phyloP scores from a whole-genome alignment of 2,329 filamentous ascomycete species.

The Penicillium sp. region DNA sequence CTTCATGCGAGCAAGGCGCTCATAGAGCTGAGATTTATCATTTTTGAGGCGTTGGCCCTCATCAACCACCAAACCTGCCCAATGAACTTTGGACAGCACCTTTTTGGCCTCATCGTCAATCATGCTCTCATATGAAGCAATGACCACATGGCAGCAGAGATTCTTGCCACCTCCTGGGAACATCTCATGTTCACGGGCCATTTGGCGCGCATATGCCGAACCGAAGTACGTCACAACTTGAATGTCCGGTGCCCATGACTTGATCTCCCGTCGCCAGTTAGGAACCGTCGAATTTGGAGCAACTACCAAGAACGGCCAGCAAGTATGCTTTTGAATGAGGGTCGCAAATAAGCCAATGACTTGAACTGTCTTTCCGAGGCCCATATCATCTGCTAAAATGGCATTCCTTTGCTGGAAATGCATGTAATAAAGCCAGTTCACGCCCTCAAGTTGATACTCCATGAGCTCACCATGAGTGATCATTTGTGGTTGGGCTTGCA shows the following conservation, averaged over 20 bases:
- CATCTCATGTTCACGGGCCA: constrained; percentile 81
- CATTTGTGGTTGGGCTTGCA: constrained; percentile 70
- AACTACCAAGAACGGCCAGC: constrained; percentile 90
- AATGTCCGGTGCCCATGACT: constrained; percentile 83
- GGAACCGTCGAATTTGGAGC: constrained; percentile 93
- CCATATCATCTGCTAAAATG: constrained; percentile 97
- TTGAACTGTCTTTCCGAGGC: constrained; percentile 94
- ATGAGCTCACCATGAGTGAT: constrained; percentile 81
- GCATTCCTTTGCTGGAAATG: constrained; percentile 81
- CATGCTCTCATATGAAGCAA: constrained; percentile 92
- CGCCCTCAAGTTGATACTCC: constrained; percentile 87
- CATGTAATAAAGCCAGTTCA: constrained; percentile 94
- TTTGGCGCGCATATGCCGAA: constrained; percentile 68
- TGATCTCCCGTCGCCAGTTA: constrained; percentile 97
- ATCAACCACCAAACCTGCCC: constrained; percentile 88
- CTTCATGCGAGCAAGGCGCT: constrained; percentile 68
- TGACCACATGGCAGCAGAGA: constrained; percentile 84
- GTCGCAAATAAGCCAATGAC: constrained; percentile 79
- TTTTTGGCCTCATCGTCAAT: constrained; percentile 67
- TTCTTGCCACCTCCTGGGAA: constrained; percentile 65
- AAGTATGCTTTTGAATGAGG: constrained; percentile 67
- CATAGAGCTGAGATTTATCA: constrained; percentile 80
- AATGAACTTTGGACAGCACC: constrained; percentile 71
- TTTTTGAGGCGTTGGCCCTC: constrained; percentile 96
- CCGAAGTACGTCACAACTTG: constrained; percentile 94